A percentile compares a stretch with the other conserved stretches of the same genome.
Evolutionary conservation across 2,329 filamentous ascomycete species (phyloP).

Genomic region (Penicillium sp.): DNA sequence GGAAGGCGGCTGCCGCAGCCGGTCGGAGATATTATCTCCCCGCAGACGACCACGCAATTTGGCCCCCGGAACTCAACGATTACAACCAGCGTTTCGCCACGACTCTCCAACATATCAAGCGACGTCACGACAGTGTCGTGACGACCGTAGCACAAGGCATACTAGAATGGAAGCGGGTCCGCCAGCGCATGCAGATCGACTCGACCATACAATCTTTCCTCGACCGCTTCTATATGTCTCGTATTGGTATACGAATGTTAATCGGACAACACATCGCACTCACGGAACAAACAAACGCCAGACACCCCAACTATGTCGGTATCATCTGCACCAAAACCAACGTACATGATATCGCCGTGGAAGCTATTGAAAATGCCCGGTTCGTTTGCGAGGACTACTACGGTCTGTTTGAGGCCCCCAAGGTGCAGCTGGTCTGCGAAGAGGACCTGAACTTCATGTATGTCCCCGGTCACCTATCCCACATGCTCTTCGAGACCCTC

Average conservation of each 20-base stretch:
- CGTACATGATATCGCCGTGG: constrained; percentile 87
- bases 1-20: constrained; percentile 48
- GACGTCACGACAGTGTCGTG: constrained; percentile 92
- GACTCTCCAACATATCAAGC: constrained; percentile 89
- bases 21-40: constrained; percentile 80
- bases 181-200: constrained; percentile 97
- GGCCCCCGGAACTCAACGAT: constrained; percentile 90
- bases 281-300: constrained; percentile 85
- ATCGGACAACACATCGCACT: constrained; percentile 98
- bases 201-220: constrained; percentile 96
- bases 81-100: constrained; percentile 92
- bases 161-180: constrained; percentile 93
- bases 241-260: constrained; percentile 98
- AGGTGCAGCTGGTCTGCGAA: constrained; percentile 94
- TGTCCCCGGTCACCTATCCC: constrained; percentile 94
- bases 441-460: constrained; percentile 98
- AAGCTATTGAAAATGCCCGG: constrained; percentile 97
- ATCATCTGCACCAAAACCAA: constrained; percentile 99
- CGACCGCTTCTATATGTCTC: constrained; percentile 99
- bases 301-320: constrained; percentile 91
- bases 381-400: constrained; percentile 99
- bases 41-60: constrained; percentile 81
- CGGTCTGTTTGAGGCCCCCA: constrained; percentile 92
- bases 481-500: constrained; percentile 99
- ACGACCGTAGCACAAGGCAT: constrained; percentile 98